phyloP scores from a whole-genome alignment of 2,329 filamentous ascomycete species.

The Balansia obtecta region DNA sequence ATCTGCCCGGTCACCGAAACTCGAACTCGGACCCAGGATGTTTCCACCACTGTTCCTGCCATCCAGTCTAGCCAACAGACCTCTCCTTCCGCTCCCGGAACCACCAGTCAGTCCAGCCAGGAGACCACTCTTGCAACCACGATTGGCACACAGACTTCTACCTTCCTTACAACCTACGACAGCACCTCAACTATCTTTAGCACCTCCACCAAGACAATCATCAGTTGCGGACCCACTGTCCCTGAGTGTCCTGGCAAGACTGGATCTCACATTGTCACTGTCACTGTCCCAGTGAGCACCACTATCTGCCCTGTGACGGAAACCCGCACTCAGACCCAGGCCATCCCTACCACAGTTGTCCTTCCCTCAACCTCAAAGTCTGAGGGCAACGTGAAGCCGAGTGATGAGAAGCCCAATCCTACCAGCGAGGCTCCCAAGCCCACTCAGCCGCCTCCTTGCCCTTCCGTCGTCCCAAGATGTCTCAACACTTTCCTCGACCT shows the following conservation, averaged over 20 bases:
- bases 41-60: slow-evolving; percentile 6
- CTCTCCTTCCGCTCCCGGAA: background rate
- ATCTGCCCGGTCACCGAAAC: slow-evolving; percentile 48
- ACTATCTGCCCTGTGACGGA: slow-evolving; percentile 50
- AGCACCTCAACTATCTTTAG: slow-evolving; percentile 38
- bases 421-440: slow-evolving; percentile 8
- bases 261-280: slow-evolving; percentile 35
- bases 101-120: background rate
- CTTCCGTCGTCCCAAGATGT: slow-evolving; percentile 70
- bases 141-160: slow-evolving; percentile 5
- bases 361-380: slow-evolving; percentile 7
- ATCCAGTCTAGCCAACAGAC: background rate
- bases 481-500: slow-evolving; percentile 79
- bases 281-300: slow-evolving; percentile 44
- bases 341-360: slow-evolving; percentile 8
- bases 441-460: slow-evolving; percentile 32
- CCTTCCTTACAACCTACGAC: slow-evolving; percentile 25
- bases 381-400: slow-evolving; percentile 5
- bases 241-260: slow-evolving; percentile 39
- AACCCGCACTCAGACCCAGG: slow-evolving; percentile 30
- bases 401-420: slow-evolving; percentile 10
- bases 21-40: slow-evolving; percentile 23
- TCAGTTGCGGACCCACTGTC: slow-evolving; percentile 31
- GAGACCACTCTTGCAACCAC: slow-evolving; percentile 6
- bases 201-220: slow-evolving; percentile 37